Evolutionary conservation across 108 stramenopile genomes (phyloP), one percentile per base, ranked within the genome.

Genomic region (Nitzschia inconspicua): DNA sequence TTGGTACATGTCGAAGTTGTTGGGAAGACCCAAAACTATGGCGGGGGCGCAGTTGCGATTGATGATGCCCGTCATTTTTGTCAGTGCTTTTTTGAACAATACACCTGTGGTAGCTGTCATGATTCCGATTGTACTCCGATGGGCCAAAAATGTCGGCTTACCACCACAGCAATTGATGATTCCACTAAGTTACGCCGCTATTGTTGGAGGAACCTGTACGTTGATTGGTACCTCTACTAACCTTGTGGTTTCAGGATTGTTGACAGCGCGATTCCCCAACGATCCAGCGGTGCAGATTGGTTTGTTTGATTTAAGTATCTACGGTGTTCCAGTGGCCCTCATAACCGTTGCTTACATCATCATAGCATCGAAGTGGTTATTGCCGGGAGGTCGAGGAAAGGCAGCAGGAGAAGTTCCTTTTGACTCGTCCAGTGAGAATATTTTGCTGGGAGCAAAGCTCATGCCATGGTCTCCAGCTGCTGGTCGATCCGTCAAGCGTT

Each of bases 211-310:
- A 46, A 92, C 88, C 2, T 91, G 89, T 54, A 95, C 94, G 4
- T 56, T 95, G 35, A 92, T 95, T 49, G 94, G 94, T 10, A 95
- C 94, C 2, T 73, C 67, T n/a, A 95, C 90, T 26, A 95, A 92
- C 60, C 76, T 95, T 22, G 89, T 95, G 4, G 90, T 95, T 5
- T 47, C 47, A 7, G 94, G 88, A 9, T 60, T 89, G 59, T 55
- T 88, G 26, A 25, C 58, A 14, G 55, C 76, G 8, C 46, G 60
- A 24, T 91, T 83, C 65, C 73, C 80, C 3, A 49, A 73, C 44
- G 72, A 73, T 28, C 57, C 47, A 2, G 47, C 26, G 0, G 62
- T 74, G n/a, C 31, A 43, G 3, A 80, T 82, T 52, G 79, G 79
- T 14, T 67, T 95, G 44, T 95, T 95, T 60, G 85, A 85, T 62